Conservation (phyloP, 306 rosid species). For the Citrullus mucosospermus region DNA sequence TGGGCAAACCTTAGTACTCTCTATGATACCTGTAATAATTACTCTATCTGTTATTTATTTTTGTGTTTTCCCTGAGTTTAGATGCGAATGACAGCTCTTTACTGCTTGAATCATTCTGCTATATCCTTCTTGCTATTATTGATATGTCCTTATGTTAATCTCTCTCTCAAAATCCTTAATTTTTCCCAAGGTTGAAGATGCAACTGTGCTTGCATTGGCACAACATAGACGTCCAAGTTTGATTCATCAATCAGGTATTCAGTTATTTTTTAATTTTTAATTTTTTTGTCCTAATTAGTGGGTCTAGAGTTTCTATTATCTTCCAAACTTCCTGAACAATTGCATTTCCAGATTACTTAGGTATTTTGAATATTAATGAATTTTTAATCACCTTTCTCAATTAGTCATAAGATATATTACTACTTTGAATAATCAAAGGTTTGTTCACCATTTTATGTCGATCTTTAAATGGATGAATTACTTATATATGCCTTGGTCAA, state of each 20-base stretch:
- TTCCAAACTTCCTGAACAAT: background rate
- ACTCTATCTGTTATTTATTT: background rate
- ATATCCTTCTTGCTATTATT: background rate
- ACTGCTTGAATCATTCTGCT: background rate
- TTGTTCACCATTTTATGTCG: background rate
- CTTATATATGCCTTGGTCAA: background rate
- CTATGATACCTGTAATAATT: background rate
- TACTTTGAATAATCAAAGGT: background rate
- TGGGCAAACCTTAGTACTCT: background rate
- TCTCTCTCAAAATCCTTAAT: background rate
- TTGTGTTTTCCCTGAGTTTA: background rate
- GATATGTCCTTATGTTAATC: background rate
- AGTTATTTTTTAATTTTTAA: too few relatives aligned
- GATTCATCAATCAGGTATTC: slow-evolving; percentile 58
- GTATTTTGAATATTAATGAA: background rate
- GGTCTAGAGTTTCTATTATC: background rate
- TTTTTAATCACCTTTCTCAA: background rate
- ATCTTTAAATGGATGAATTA: background rate
- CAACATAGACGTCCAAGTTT: slow-evolving; percentile 56
- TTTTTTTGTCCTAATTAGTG: background rate
- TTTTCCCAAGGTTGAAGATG: slow-evolving; percentile 73
- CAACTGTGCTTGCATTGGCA: slow-evolving; percentile 71
- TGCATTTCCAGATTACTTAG: background rate
- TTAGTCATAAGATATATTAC: background rate
- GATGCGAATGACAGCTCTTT: background rate